Evolutionary conservation across 805 yeast species (phyloP).

Genomic region (Grigorovia transvaalensis): DNA sequence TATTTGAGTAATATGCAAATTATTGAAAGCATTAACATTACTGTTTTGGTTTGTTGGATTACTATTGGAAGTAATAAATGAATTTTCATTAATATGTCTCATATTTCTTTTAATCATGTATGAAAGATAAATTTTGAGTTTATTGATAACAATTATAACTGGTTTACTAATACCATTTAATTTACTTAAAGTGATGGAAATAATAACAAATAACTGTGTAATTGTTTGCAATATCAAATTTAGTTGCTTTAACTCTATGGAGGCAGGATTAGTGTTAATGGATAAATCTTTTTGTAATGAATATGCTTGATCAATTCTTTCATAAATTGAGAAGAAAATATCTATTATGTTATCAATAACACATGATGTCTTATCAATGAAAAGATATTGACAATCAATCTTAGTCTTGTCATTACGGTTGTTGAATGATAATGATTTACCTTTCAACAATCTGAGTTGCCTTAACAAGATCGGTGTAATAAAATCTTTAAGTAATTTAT

Average conservation of each 20-base stretch:
- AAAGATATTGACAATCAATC: not conserved
- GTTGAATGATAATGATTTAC: not conserved
- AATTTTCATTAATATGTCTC: not conserved
- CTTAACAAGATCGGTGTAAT: not conserved
- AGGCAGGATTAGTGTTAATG: not conserved
- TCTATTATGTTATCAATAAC: not conserved
- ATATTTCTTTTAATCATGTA: not conserved
- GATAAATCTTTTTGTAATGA: not conserved
- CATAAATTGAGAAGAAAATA: not conserved
- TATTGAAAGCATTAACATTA: not conserved
- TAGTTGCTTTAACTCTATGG: not conserved
- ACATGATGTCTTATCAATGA: not conserved
- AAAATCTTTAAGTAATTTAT: conserved; percentile 10
- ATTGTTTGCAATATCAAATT: not conserved
- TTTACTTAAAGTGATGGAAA: not conserved
- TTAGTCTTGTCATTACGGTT: not conserved
- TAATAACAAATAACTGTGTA: not conserved
- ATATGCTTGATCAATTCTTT: not conserved
- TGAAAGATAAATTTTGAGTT: not conserved
- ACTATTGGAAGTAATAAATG: not conserved
- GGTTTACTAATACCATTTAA: not conserved
- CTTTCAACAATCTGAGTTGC: not conserved
- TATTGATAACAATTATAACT: not conserved
- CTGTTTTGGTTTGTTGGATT: not conserved
- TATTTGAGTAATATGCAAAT: not conserved